A percentile compares a stretch with the other conserved stretches of the same genome.
Conservation (phyloP, 345 rosid genomes). For the Gynandropsis gynandra region DNA sequence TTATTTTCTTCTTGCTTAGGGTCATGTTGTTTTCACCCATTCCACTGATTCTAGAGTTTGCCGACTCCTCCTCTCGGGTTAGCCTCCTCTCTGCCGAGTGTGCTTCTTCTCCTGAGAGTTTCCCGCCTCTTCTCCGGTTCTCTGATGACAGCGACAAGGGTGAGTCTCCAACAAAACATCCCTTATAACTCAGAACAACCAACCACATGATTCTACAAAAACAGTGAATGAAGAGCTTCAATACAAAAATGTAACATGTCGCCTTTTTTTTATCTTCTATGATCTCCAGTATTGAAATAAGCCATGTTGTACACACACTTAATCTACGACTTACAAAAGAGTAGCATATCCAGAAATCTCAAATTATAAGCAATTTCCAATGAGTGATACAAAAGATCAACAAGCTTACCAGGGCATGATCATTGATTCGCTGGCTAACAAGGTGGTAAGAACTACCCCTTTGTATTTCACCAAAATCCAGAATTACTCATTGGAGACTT, state of each 20-base stretch:
- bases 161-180: too few species aligned
- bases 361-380: not conserved
- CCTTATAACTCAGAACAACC: too few species aligned
- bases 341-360: not conserved
- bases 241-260: slow-evolving; percentile 43
- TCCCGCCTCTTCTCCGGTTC: not conserved
- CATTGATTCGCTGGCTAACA: slow-evolving; percentile 60
- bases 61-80: too few species aligned
- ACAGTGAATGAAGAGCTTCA: not conserved
- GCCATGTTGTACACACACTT: slow-evolving; percentile 94
- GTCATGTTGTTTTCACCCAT: too few species aligned
- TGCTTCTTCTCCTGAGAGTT: not conserved
- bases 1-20: too few species aligned
- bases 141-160: too few species aligned
- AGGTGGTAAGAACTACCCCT: too few species aligned
- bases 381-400: slow-evolving; percentile 2
- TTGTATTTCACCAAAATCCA: too few species aligned
- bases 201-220: slow-evolving; percentile 4
- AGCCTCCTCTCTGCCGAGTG: too few species aligned
- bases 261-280: slow-evolving; percentile 78
- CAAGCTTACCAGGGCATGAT: slow-evolving; percentile 57
- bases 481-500: too few species aligned
- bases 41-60: too few species aligned
- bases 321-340: slow-evolving; percentile 35
- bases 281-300: slow-evolving; percentile 89